These are phyloP conservation scores for Colletotrichum chrysophilum DNA, from an alignment of 2,329 filamentous ascomycete species.

Conservation along the genomic window DNA sequence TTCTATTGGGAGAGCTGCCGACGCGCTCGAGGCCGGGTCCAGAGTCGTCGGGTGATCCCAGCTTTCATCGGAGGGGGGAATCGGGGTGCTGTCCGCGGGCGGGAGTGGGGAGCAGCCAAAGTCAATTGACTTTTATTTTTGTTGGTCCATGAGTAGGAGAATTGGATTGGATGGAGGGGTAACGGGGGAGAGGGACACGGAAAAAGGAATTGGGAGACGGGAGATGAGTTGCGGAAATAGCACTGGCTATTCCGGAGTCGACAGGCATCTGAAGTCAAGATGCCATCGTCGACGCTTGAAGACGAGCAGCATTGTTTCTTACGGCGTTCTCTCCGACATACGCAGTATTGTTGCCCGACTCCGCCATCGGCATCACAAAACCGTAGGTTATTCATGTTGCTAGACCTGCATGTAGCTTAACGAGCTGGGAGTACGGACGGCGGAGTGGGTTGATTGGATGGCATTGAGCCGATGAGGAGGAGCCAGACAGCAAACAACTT, in stretches of 20 bases:
- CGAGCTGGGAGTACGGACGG: background rate
- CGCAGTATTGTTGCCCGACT: background rate
- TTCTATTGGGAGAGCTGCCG: constrained; percentile 5
- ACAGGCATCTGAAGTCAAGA: background rate
- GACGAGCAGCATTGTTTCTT: background rate
- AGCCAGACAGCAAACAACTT: background rate
- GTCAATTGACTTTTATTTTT: background rate
- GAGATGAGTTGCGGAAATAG: background rate
- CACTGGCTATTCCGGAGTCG: background rate
- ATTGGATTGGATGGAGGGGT: background rate
- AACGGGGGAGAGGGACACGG: background rate
- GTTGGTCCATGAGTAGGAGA: background rate
- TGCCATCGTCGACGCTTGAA: background rate
- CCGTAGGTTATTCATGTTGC: background rate
- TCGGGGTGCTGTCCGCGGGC: constrained; percentile 9
- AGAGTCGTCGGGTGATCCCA: background rate
- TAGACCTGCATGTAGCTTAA: background rate
- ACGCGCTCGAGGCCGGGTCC: background rate
- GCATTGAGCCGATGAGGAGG: background rate
- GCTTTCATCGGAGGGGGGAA: background rate
- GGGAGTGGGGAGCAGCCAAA: background rate
- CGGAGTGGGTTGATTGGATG: background rate
- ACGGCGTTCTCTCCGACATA: background rate
- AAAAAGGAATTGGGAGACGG: background rate
- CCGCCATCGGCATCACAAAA: background rate